Conservation (phyloP, 805 yeast genomes). For the Soucietia sequanensis region DNA sequence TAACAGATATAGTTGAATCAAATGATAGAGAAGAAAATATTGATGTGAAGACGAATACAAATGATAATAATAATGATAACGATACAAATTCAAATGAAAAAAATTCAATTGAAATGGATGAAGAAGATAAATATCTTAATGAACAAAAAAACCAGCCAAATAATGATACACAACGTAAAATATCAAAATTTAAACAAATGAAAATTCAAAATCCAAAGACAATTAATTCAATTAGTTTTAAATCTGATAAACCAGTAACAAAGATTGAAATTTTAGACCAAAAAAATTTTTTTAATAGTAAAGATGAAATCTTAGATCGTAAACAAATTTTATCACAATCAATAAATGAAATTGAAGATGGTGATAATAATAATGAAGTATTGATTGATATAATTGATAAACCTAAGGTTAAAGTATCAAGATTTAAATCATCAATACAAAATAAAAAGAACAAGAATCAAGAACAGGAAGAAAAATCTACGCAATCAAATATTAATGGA, state of each 20-base stretch:
- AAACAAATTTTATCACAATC: slow-evolving; percentile 10
- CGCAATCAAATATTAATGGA: too few species aligned
- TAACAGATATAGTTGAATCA: too few species aligned
- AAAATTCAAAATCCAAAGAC: slow-evolving; percentile 8
- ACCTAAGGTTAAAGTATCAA: slow-evolving; percentile 7
- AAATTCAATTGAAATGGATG: too few species aligned
- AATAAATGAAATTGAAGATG: slow-evolving; percentile 12
- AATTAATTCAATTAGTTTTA: too few species aligned
- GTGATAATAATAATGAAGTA: background rate
- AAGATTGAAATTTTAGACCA: background rate
- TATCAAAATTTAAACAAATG: slow-evolving; percentile 12
- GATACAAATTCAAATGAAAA: too few species aligned
- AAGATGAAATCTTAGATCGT: slow-evolving; percentile 11
- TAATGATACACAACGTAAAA: too few species aligned
- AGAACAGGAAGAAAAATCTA: too few species aligned
- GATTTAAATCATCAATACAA: slow-evolving; percentile 9
- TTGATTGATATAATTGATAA: background rate
- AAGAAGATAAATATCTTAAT: too few species aligned
- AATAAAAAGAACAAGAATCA: slow-evolving; percentile 1
- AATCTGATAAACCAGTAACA: too few species aligned
- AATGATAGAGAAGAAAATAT: background rate
- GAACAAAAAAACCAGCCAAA: too few species aligned
- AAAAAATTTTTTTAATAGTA: slow-evolving; percentile 1
- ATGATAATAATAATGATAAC: too few species aligned
- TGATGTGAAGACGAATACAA: too few species aligned